Base-by-base conservation (phyloP, 2,329 filamentous ascomycete genomes). In the Fusarium austroafricanum region DNA sequence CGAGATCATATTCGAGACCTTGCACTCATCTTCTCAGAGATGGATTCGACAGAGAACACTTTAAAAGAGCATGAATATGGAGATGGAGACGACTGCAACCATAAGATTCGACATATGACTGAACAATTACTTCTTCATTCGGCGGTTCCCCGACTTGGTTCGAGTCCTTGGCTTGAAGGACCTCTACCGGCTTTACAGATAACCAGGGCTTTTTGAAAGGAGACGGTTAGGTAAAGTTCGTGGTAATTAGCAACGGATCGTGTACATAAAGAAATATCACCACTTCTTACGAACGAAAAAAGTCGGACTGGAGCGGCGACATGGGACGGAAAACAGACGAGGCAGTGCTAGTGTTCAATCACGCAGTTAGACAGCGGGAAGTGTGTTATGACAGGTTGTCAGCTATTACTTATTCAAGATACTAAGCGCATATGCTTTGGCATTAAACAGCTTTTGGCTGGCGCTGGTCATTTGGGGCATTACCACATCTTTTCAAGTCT, bases 261-360 rank as follows among this genome's bases (percentile, higher is more conserved):
- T 72, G 71, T 73, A 71, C 65, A 71, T 71, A 71, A 63, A 55
- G 59, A 56, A 69, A 61, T 60, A 69, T 65, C 60, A 73, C 61
- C 66, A 70, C 70, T 71, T 70, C 64, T 72, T 64, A 65, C 45
- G 55, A 59, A 50, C 56, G 35, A 55, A 56, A 54, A 58, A 54
- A 53, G 26, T 39, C 40, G 42, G 47, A 54, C 39, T 53, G 40
- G 49, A 66, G 53, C 61, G 53, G 66, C 66, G 42, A 61, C 23
- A 67, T 47, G 58, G 39, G 42, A 58, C 40, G 45, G 56, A 43
- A 70, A 70, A 47, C 44, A 38, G 46, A 44, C 20, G 33, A 31
- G 49, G 53, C 26, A 39, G 50, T 56, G 54, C 45, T 39, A 51
- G 49, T 66, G 39, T 61, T 62, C 35, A 63, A 51, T 56, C 55